Evolutionary conservation across 371 early-diverging fungal species (phyloP).

Genomic region (Mycotypha africana): DNA sequence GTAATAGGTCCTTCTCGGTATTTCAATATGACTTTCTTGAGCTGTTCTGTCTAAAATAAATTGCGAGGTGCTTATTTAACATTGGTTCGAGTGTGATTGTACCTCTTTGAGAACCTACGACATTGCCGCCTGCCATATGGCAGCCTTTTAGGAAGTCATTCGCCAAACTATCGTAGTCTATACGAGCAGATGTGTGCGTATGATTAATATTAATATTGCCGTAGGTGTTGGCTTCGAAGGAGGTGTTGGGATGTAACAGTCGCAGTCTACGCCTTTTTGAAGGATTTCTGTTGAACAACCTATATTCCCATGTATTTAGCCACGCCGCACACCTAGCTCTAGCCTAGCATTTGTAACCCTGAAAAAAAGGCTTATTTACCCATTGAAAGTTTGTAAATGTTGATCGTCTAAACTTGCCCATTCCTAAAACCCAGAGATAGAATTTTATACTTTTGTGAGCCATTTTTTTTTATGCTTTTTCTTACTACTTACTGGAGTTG

Average conservation of each 20-base stretch:
- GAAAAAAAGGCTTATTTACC: slow-evolving; percentile 6
- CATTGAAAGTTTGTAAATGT: slow-evolving; percentile 13
- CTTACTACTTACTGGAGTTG: slow-evolving; percentile 10
- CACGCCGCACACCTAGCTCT: neutral
- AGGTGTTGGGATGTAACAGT: slow-evolving; percentile 31
- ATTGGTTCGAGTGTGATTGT: neutral
- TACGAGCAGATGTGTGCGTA: slow-evolving; percentile 17
- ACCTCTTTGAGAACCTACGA: neutral
- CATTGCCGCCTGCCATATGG: slow-evolving; percentile 22
- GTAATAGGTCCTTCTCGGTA: slow-evolving; percentile 41
- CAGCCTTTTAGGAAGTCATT: slow-evolving; percentile 34
- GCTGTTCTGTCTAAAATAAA: slow-evolving; percentile 28
- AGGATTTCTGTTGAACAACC: slow-evolving; percentile 31
- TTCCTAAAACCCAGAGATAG: slow-evolving; percentile 8
- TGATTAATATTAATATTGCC: slow-evolving; percentile 22
- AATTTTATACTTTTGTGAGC: too few species aligned
- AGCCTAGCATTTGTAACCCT: too few species aligned
- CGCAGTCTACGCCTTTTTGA: slow-evolving; percentile 31
- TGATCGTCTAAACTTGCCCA: slow-evolving; percentile 1
- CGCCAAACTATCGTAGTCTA: slow-evolving; percentile 32
- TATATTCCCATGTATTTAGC: slow-evolving; percentile 3
- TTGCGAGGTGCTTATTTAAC: neutral
- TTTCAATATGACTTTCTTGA: slow-evolving; percentile 34
- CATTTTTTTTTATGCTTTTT: neutral
- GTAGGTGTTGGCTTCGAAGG: slow-evolving; percentile 6